Base-by-base conservation (phyloP, 352 stramenopile genomes). In the Globisporangium megalacanthum region DNA sequence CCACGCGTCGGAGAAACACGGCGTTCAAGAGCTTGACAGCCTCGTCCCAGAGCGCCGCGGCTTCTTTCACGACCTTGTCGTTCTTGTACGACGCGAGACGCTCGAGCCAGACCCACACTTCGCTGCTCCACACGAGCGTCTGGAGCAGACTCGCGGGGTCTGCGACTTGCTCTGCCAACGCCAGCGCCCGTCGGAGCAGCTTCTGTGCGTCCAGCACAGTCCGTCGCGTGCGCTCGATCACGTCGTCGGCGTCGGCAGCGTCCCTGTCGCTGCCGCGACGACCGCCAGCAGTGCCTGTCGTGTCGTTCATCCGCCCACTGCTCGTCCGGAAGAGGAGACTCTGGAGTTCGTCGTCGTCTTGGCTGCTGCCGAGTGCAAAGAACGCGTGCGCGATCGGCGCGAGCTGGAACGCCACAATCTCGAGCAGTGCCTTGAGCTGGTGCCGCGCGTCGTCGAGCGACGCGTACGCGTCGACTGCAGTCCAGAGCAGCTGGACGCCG, bases 31-130 rank as follows among this genome's bases (percentile, higher is more conserved):
- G 55, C 48, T 77, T 75, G 42, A 92, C 76, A 8, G 77, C 79
- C 61, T 95, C 77, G 22, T 95, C 83, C 78, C 80, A 93, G 52
- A 89, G 91, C 0, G 83, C 77, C 0, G 75, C 79, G 15, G 73
- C 75, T 37, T 93, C 80, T 56, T 91, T 91, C 52, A 93, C 59
- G 15, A 81, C 76, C 15, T 84, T 83, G 31, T 89, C 74, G 39
- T 75, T 86, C 55, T 93, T 92, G 58, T 90, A 89, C 7, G 79
- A 83, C 8, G 78, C 75, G 39, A 93, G 74, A 0, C 74, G 73
- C 56, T 93, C 80, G 1, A 93, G 67, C 79, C 80, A 91, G 9
- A 87, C 70, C 83, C 83, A 93, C n/a, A 75, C 72, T 70, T 93
- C 70, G 25, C 72, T 75, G 54, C 73, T 86, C 41, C 68, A 73